Conservation (phyloP, 495 filamentous ascomycete species). For the Penicillium silybi region DNA sequence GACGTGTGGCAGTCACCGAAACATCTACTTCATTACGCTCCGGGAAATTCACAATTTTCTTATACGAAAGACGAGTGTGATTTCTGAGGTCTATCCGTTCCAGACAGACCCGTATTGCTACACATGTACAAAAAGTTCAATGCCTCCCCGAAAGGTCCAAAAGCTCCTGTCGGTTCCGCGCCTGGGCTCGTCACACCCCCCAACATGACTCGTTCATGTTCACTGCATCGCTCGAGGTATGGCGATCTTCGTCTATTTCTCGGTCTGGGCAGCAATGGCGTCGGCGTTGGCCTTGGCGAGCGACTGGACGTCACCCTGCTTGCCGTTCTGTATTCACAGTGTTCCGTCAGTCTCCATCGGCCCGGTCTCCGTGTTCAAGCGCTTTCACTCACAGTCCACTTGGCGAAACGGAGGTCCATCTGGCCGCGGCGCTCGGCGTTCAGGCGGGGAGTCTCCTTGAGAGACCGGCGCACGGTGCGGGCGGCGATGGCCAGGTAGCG, state of each 20-base stretch:
- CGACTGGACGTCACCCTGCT: constrained; percentile 82
- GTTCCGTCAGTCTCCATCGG: constrained; percentile 19
- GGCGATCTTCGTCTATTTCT: constrained; percentile 35
- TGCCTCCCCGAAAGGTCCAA: constrained; percentile 18
- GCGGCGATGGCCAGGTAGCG: constrained; percentile 54
- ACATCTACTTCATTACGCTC: background rate
- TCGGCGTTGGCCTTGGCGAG: constrained; percentile 69
- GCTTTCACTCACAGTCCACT: constrained; percentile 74
- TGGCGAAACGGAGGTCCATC: constrained; percentile 87
- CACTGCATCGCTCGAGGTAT: background rate
- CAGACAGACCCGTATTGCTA: constrained; percentile 38
- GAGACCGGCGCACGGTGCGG: constrained; percentile 67
- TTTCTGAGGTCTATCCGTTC: constrained; percentile 27
- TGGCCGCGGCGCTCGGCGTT: constrained; percentile 84
- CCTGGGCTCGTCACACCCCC: constrained; percentile 15
- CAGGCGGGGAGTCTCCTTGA: constrained; percentile 89
- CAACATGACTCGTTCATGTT: constrained; percentile 14
- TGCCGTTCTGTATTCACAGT: constrained; percentile 70
- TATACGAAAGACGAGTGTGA: constrained; percentile 17
- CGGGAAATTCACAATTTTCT: background rate
- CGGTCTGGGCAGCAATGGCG: constrained; percentile 43
- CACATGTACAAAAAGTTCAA: constrained; percentile 40
- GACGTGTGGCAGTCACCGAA: constrained; percentile 19
- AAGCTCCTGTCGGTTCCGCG: constrained; percentile 11
- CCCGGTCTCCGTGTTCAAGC: background rate